A percentile compares a stretch with the other conserved stretches of the same genome.
Conservation (phyloP, 768 basidiomycete species). For the Steccherinum ochraceum region DNA sequence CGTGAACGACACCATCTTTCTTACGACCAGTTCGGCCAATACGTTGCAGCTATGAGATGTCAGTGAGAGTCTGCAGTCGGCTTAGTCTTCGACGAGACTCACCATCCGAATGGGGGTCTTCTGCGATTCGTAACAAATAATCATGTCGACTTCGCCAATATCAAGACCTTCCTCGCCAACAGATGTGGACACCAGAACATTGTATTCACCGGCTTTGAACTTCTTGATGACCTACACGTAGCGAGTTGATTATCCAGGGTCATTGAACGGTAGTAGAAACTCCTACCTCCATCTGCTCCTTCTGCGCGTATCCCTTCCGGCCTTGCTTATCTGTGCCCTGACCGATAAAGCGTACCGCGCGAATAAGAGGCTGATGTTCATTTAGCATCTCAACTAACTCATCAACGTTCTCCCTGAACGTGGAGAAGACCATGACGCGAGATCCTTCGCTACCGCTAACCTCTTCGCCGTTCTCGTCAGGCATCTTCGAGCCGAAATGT, state of each 20-base stretch:
- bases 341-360: conserved; percentile 83
- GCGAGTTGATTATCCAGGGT: not conserved
- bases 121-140: conserved; percentile 94
- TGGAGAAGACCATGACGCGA: conserved; percentile 90
- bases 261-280: too few relatives aligned
- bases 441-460: conserved; percentile 33
- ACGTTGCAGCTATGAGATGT: conserved; percentile 71
- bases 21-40: conserved; percentile 94
- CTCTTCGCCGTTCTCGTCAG: conserved; percentile 33
- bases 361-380: conserved; percentile 68
- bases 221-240: conserved; percentile 70
- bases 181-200: conserved; percentile 91
- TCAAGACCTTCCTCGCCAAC: conserved; percentile 98
- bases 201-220: conserved; percentile 84
- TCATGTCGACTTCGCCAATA: conserved; percentile 95
- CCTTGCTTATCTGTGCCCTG: conserved; percentile 84
- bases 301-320: conserved; percentile 84
- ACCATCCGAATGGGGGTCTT: conserved; percentile 97
- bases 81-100: conserved; percentile 17
- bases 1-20: conserved; percentile 83
- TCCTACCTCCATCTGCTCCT: conserved; percentile 79
- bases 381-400: conserved; percentile 83
- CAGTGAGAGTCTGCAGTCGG: not conserved
- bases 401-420: conserved; percentile 85
- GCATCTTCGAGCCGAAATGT: conserved; percentile 60